phyloP scores from a whole-genome alignment of 1,284 basidiomycete species.

The Tausonia pullulans region DNA sequence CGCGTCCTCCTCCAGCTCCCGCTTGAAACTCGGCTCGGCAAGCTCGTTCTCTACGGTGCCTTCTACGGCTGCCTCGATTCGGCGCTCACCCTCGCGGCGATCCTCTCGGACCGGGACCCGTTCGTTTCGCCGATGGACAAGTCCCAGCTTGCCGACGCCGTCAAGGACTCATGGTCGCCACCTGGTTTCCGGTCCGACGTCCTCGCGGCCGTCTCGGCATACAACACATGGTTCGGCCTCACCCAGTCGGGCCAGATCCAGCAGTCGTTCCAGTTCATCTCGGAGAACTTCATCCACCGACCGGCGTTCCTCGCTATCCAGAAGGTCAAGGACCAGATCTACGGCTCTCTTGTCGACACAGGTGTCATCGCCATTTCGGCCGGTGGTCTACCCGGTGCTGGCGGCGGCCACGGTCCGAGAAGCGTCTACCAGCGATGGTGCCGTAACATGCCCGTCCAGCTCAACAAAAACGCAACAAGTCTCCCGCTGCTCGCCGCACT shows the following conservation, averaged over 20 bases:
- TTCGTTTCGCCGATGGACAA: slow-evolving; percentile 62
- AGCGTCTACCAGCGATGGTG: not conserved
- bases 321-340: slow-evolving; percentile 70
- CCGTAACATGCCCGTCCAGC: slow-evolving; percentile 46
- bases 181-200: slow-evolving; percentile 69
- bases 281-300: slow-evolving; percentile 80
- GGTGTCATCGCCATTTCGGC: slow-evolving; percentile 71
- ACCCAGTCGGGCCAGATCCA: slow-evolving; percentile 53
- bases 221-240: slow-evolving; percentile 66
- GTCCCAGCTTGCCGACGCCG: slow-evolving; percentile 42
- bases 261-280: slow-evolving; percentile 63
- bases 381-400: slow-evolving; percentile 38
- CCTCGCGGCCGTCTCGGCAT: slow-evolving; percentile 69
- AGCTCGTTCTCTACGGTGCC: slow-evolving; percentile 77
- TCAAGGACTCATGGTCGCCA: slow-evolving; percentile 73
- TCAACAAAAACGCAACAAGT: slow-evolving; percentile 66
- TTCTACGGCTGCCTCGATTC: slow-evolving; percentile 91
- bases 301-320: slow-evolving; percentile 71
- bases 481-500: slow-evolving; percentile 73
- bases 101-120: slow-evolving; percentile 80
- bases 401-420: not conserved
- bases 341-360: slow-evolving; percentile 64
- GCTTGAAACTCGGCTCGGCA: slow-evolving; percentile 79
- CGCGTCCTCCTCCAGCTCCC: slow-evolving; percentile 80
- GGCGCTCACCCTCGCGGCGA: slow-evolving; percentile 78